Evolutionary conservation across 805 yeast species (phyloP).

Genomic region (Diddensiella santjacobensis): DNA sequence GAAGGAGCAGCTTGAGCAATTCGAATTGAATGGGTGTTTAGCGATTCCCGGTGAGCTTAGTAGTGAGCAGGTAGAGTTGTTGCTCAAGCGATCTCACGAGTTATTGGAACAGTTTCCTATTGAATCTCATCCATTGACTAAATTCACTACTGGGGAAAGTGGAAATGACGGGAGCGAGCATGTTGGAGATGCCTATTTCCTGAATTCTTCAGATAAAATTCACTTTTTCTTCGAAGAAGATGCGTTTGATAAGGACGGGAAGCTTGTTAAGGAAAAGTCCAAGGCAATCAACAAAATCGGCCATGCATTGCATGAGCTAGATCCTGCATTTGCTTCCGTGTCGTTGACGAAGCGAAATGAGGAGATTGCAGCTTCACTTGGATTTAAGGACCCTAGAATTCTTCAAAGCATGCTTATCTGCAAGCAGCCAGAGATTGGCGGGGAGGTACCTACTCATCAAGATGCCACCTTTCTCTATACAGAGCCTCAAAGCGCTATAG

Average conservation of each 20-base stretch:
- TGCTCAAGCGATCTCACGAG: slow-evolving; percentile 43
- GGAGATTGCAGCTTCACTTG: slow-evolving; percentile 49
- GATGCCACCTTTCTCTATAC: slow-evolving; percentile 74
- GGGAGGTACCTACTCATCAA: slow-evolving; percentile 73
- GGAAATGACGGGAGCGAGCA: slow-evolving; percentile 47
- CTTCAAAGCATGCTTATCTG: slow-evolving; percentile 76
- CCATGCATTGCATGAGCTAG: slow-evolving; percentile 64
- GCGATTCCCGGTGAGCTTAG: slow-evolving; percentile 55
- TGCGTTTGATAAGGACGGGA: slow-evolving; percentile 55
- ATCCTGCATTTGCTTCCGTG: slow-evolving; percentile 44
- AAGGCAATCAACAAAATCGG: slow-evolving; percentile 72
- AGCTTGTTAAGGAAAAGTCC: slow-evolving; percentile 49
- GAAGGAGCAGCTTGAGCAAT: slow-evolving; percentile 46
- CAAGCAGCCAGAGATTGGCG: slow-evolving; percentile 71
- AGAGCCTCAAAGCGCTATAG: slow-evolving; percentile 65
- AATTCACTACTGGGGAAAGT: slow-evolving; percentile 54
- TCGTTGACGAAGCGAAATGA: slow-evolving; percentile 51
- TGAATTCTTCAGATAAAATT: slow-evolving; percentile 65
- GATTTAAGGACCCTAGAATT: slow-evolving; percentile 62
- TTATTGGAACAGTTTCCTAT: slow-evolving; percentile 51
- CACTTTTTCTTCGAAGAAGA: slow-evolving; percentile 68
- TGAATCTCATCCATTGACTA: slow-evolving; percentile 60
- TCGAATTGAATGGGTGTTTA: slow-evolving; percentile 54
- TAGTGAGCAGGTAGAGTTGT: slow-evolving; percentile 36
- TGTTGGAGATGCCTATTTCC: slow-evolving; percentile 69